phyloP scores from a whole-genome alignment of 2,329 filamentous ascomycete species.

The Leptodontidium sp. region DNA sequence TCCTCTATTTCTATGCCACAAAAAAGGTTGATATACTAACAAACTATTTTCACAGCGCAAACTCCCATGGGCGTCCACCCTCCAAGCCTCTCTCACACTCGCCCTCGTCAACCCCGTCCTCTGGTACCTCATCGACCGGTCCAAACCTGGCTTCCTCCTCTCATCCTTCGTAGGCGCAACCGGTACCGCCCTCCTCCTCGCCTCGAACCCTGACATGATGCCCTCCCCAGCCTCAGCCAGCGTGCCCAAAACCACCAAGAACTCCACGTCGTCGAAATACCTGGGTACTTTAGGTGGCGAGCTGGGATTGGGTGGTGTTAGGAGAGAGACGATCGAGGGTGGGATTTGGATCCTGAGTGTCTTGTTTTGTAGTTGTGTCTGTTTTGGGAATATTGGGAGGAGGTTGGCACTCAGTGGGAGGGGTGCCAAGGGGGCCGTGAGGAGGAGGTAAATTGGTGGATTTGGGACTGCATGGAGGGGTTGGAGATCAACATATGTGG shows the following conservation, averaged over 20 bases:
- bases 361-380: conserved; percentile 92
- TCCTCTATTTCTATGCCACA: neutral
- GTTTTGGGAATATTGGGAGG: conserved; percentile 94
- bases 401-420: conserved; percentile 62
- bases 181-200: conserved; percentile 78
- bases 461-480: neutral
- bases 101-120: conserved; percentile 91
- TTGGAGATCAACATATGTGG: neutral
- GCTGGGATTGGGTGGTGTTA: conserved; percentile 60
- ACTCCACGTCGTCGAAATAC: conserved; percentile 26
- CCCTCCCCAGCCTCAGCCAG: conserved; percentile 63
- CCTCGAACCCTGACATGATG: conserved; percentile 80
- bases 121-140: conserved; percentile 96
- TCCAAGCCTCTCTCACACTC: conserved; percentile 91
- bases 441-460: neutral
- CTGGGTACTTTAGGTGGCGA: conserved; percentile 24
- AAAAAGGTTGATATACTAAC: conserved; percentile 21
- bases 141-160: conserved; percentile 82
- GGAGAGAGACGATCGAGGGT: conserved; percentile 71
- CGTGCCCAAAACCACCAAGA: conserved; percentile 28
- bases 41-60: conserved; percentile 66
- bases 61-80: conserved; percentile 90
- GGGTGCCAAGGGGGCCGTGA: neutral
- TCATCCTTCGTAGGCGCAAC: conserved; percentile 76
- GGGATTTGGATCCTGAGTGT: conserved; percentile 93